phyloP scores from a whole-genome alignment of 208 protist species.

The Leishmania braziliensis region DNA sequence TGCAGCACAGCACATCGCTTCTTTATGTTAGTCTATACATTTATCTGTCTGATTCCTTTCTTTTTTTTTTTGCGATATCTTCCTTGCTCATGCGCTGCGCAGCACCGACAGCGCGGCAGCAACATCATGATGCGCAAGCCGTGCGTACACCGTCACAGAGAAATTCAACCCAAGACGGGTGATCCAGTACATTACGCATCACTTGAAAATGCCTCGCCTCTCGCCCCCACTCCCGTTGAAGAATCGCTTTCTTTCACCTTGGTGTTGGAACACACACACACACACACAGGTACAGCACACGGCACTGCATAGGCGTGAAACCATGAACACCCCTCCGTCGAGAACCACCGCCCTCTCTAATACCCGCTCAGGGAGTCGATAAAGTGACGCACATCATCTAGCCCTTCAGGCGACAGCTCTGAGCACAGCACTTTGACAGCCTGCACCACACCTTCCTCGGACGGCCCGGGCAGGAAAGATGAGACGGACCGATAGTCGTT shows the following conservation, averaged over 20 bases:
- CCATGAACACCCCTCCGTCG: neutral
- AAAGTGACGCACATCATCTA: constrained; percentile 77
- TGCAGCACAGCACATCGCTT: neutral
- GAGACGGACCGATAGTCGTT: constrained; percentile 22
- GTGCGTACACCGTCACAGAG: neutral
- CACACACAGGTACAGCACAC: neutral
- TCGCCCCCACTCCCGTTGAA: neutral
- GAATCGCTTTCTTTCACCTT: neutral
- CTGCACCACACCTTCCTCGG: constrained; percentile 78
- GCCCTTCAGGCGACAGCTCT: constrained; percentile 54
- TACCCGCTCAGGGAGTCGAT: constrained; percentile 59
- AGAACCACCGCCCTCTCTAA: neutral
- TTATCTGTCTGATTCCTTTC: neutral
- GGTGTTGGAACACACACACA: neutral
- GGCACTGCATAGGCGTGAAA: neutral
- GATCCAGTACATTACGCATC: neutral
- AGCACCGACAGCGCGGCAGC: neutral
- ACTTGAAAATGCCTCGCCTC: neutral
- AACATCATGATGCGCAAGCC: neutral
- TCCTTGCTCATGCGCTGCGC: neutral
- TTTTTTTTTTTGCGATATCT: neutral
- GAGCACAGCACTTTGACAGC: constrained; percentile 82
- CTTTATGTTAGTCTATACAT: neutral
- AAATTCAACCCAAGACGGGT: neutral
- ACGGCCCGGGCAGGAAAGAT: constrained; percentile 41